Conservation (phyloP, 768 basidiomycete species). For the Tricholoma hemisulphureum region DNA sequence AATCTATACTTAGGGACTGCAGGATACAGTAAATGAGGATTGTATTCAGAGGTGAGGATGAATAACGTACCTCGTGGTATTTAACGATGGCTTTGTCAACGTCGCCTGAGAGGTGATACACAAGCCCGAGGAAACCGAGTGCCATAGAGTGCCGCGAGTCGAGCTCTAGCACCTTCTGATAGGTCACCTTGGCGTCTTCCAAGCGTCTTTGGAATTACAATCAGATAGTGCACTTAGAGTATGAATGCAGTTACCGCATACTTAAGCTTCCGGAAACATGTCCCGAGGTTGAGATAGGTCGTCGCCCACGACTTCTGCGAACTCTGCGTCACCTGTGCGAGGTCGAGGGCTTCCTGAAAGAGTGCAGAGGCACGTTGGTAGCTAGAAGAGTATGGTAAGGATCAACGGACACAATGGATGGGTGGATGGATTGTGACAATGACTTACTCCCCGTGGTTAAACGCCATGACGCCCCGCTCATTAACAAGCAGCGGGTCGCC, state of each 20-base stretch:
- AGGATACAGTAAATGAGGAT: conserved; percentile 2
- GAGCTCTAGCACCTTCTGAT: conserved; percentile 78
- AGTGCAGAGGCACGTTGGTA: conserved; percentile 67
- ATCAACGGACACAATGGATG: not conserved
- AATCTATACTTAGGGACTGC: conserved; percentile 77
- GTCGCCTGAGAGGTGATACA: conserved; percentile 72
- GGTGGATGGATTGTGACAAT: not conserved
- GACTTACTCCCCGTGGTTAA: conserved; percentile 77
- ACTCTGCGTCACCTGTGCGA: conserved; percentile 82
- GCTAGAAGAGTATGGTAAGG: conserved; percentile 39
- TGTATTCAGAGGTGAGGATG: not conserved
- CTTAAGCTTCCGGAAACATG: conserved; percentile 80
- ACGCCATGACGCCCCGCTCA: conserved; percentile 91
- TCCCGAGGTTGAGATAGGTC: conserved; percentile 92
- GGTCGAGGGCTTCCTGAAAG: conserved; percentile 74
- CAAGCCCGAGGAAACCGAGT: conserved; percentile 86
- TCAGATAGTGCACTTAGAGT: not conserved
- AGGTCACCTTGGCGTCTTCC: conserved; percentile 69
- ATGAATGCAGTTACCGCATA: conserved; percentile 31
- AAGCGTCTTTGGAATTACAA: conserved; percentile 34
- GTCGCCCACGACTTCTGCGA: conserved; percentile 84
- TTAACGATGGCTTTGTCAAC: conserved; percentile 80
- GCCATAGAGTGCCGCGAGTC: conserved; percentile 83
- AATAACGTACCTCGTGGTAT: conserved; percentile 79
- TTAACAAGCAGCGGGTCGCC: conserved; percentile 89